Evolutionary conservation across 2,329 filamentous ascomycete genomes (phyloP).

Genomic region (Trichoderma harzianum): DNA sequence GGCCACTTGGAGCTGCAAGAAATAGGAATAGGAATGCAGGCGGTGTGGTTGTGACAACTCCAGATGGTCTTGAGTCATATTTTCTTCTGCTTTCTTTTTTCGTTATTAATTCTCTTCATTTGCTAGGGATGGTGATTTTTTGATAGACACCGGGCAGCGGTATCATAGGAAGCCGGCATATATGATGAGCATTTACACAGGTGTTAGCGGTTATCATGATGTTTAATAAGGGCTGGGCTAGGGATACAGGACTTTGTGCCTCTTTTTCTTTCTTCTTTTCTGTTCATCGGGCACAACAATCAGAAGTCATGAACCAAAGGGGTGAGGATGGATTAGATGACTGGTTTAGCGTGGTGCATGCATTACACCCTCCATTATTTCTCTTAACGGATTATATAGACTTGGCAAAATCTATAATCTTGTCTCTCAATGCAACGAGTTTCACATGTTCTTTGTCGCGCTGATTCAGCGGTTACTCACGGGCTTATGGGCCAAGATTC

Average conservation of each 20-base stretch:
- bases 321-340: background rate
- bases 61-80: background rate
- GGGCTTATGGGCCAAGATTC: background rate
- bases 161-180: slow-evolving; percentile 2
- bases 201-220: slow-evolving; percentile 16
- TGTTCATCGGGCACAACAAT: background rate
- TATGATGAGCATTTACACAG: slow-evolving; percentile 17
- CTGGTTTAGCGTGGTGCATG: background rate
- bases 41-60: background rate
- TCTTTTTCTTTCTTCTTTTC: background rate
- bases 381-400: background rate
- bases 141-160: background rate
- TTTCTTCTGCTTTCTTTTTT: background rate
- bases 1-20: slow-evolving; percentile 11
- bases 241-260: slow-evolving; percentile 2
- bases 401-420: background rate
- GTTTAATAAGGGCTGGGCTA: slow-evolving; percentile 1
- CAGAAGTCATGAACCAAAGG: background rate
- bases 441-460: background rate
- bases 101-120: background rate
- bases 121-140: background rate
- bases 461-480: background rate
- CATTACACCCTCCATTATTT: background rate
- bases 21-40: background rate
- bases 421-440: background rate